Evolutionary conservation across 2,329 filamentous ascomycete species (phyloP).

Genomic region (Alternaria metachromatica): DNA sequence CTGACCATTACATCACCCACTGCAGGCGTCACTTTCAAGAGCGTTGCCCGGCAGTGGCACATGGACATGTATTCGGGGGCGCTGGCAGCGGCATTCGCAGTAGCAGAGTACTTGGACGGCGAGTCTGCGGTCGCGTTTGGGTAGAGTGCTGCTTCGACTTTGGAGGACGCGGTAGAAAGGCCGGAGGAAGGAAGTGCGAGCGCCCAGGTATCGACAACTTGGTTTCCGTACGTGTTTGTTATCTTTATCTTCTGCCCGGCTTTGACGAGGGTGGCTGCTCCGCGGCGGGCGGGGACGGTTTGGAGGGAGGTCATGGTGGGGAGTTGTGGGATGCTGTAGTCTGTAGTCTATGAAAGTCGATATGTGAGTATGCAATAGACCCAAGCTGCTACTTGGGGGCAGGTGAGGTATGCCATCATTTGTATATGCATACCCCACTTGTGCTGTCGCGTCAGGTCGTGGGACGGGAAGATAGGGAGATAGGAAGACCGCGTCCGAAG

Average conservation of each 20-base stretch:
- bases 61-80: constrained; percentile 46
- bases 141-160: constrained; percentile 36
- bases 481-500: constrained; percentile 13
- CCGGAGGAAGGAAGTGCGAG: constrained; percentile 46
- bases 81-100: constrained; percentile 35
- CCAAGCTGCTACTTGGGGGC: not conserved
- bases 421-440: constrained; percentile 16
- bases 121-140: constrained; percentile 35
- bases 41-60: constrained; percentile 42
- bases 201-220: constrained; percentile 60
- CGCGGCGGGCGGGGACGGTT: constrained; percentile 54
- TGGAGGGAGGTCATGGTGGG: constrained; percentile 25
- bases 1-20: constrained; percentile 42
- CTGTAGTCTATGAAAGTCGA: not conserved
- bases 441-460: constrained; percentile 10
- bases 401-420: not conserved
- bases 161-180: constrained; percentile 28
- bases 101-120: constrained; percentile 26
- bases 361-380: not conserved
- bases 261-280: constrained; percentile 50
- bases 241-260: constrained; percentile 53
- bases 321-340: not conserved
- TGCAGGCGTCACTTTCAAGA: constrained; percentile 36
- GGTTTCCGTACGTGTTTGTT: constrained; percentile 57
- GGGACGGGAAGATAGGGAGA: constrained; percentile 22